These are phyloP conservation scores for Aspergillus bertholletiae DNA, from an alignment of 495 filamentous ascomycete species.

Conservation along the genomic window DNA sequence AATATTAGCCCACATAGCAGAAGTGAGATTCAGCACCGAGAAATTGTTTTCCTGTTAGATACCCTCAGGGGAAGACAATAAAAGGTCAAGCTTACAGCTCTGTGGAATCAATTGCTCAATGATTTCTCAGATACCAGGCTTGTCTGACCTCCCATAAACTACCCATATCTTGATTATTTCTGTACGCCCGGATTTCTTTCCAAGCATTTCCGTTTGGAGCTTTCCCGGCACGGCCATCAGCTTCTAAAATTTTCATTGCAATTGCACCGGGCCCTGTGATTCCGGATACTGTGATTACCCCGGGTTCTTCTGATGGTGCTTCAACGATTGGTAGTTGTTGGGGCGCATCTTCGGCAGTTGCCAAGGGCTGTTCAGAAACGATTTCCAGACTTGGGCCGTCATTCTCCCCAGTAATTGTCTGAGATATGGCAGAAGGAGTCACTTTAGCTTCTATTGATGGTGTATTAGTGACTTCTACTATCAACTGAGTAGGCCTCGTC, in stretches of 20 bases:
- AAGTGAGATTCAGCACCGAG: no score
- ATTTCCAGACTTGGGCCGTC: not conserved
- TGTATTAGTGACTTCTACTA: not conserved
- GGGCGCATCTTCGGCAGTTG: not conserved
- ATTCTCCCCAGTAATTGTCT: not conserved
- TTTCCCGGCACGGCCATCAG: slow-evolving; percentile 36
- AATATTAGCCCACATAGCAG: not conserved
- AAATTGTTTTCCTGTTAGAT: no score
- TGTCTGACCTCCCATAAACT: slow-evolving; percentile 52
- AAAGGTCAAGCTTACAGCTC: not conserved
- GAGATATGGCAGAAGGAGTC: not conserved
- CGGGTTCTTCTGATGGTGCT: slow-evolving; percentile 1
- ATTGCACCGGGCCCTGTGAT: slow-evolving; percentile 30
- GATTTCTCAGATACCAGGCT: slow-evolving; percentile 33
- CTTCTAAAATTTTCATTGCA: slow-evolving; percentile 34
- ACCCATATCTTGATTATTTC: slow-evolving; percentile 55
- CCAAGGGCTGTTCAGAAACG: not conserved
- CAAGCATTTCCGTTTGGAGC: slow-evolving; percentile 43
- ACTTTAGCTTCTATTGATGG: not conserved
- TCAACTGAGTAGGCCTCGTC: not conserved
- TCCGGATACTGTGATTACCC: slow-evolving; percentile 30
- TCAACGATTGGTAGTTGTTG: not conserved
- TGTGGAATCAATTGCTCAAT: not conserved
- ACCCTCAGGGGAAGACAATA: no score
- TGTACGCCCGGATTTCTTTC: slow-evolving; percentile 48